These are phyloP conservation scores for Penicillium canescens DNA, from an alignment of 495 filamentous ascomycete species.

Conservation along the genomic window DNA sequence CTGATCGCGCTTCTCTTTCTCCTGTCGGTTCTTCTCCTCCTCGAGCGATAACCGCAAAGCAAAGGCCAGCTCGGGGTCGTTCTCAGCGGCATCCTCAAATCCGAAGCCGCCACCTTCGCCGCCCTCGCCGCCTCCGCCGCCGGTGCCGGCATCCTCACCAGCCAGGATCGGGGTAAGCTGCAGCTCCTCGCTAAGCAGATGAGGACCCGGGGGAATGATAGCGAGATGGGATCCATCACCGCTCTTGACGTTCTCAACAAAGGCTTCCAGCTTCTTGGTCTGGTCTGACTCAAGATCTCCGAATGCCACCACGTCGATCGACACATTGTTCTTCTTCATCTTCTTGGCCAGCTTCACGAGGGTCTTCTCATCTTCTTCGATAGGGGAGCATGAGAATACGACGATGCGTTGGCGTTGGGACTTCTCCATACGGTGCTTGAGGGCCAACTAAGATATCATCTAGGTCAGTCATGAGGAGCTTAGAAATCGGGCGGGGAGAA, in stretches of 20 bases:
- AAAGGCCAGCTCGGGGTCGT: constrained; percentile 89
- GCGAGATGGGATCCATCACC: constrained; percentile 88
- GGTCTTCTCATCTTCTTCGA: constrained; percentile 83
- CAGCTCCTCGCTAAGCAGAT: constrained; percentile 89
- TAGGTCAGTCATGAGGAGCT: constrained; percentile 6
- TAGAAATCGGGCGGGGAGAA: constrained; percentile 10
- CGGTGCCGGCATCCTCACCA: constrained; percentile 63
- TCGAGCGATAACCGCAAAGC: constrained; percentile 98
- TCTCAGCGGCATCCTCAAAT: constrained; percentile 57
- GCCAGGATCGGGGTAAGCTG: constrained; percentile 86
- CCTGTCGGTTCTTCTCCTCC: constrained; percentile 91
- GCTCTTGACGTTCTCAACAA: constrained; percentile 88
- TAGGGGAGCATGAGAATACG: constrained; percentile 90
- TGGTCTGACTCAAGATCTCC: constrained; percentile 90
- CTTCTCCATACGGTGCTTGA: constrained; percentile 98
- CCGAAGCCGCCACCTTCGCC: constrained; percentile 71
- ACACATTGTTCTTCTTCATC: constrained; percentile 96
- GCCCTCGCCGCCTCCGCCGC: constrained; percentile 53
- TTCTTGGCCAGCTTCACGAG: constrained; percentile 90
- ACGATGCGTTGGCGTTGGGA: constrained; percentile 92
- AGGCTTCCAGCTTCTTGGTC: constrained; percentile 87
- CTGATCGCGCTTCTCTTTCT: constrained; percentile 75
- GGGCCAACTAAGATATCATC: constrained; percentile 65
- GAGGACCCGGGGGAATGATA: constrained; percentile 85
- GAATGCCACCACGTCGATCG: constrained; percentile 91